Base-by-base conservation (phyloP, 164 flowering plant species). In the Magnolia changhungtana region DNA sequence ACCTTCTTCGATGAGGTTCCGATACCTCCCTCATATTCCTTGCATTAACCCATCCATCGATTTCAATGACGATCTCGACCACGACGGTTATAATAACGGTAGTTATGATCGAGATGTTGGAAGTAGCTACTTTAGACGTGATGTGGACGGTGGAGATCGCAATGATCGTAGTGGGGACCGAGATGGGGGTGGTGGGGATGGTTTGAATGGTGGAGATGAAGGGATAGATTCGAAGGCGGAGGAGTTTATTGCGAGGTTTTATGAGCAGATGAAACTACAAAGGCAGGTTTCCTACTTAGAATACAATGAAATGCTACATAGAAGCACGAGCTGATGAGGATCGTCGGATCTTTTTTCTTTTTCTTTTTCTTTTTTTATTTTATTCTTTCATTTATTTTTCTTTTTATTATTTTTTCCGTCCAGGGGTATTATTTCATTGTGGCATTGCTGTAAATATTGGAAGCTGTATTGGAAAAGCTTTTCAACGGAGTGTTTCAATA, bases 161-260 rank as follows among this genome's bases (percentile, higher is more conserved):
- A 37, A 37, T 4, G 45, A 37, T 37, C 45, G 45, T 37, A 37
- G 45, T 5, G 45, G 45, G 45, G 45, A 37, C 7, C 45, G 45
- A 37, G 45, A 37, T 37, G 45, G 45, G 45, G 61, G 61, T 16
- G 2, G 61, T 4, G 76, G 74, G 21, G 67, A 69, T 14, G 78
- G 10, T 0, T 69, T 20, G 21, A 71, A 76, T 50, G n/a, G 19
- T 6, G 84, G 72, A 69, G 90, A 86, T 23, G 85, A 83, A 77
- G 89, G 80, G 79, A 85, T 92, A 67, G 97, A 93, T 76, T 11
- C 59, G 16, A 89, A 82, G 74, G 97, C 96, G 0, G 96, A 93
- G 76, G 78, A 86, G 82, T 92, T 92, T 76, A 92, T 92, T 23
- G 89, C 86, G 5, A 83, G 83, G 31, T 92, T 92, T 82, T 87